phyloP scores from a whole-genome alignment of 2,329 filamentous ascomycete species.

The Mycosphaerella arachidis region DNA sequence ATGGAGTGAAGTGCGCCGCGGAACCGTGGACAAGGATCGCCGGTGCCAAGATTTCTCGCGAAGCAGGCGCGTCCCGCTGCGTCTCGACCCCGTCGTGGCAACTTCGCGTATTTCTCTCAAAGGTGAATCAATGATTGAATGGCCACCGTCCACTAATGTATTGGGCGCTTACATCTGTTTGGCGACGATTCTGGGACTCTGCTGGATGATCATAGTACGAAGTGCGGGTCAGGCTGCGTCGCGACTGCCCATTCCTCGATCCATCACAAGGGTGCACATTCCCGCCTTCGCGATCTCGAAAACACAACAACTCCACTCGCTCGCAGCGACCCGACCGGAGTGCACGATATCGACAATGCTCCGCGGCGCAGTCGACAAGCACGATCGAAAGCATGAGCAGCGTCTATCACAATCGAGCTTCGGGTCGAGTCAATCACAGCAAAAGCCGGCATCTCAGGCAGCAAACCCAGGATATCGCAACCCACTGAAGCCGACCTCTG shows the following conservation, averaged over 20 bases:
- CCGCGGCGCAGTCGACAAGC: constrained; percentile 37
- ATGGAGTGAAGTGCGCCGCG: neutral
- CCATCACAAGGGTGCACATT: constrained; percentile 11
- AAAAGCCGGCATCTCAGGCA: constrained; percentile 38
- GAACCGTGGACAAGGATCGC: no score
- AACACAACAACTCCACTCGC: constrained; percentile 9
- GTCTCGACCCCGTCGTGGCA: neutral
- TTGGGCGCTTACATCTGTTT: constrained; percentile 10
- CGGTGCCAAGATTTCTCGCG: no score
- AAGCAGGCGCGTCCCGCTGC: no score
- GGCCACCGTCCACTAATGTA: neutral
- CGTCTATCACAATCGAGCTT: constrained; percentile 50
- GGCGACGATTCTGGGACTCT: constrained; percentile 20
- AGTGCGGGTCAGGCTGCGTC: constrained; percentile 24
- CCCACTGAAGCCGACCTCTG: constrained; percentile 30
- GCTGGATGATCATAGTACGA: constrained; percentile 29
- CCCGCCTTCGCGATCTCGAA: constrained; percentile 14
- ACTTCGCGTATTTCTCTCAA: neutral
- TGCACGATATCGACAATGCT: constrained; percentile 34
- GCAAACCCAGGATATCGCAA: constrained; percentile 30
- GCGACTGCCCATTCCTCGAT: constrained; percentile 21
- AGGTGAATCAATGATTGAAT: neutral
- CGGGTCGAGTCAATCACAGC: constrained; percentile 53
- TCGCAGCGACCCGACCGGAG: constrained; percentile 8
- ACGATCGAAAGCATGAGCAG: constrained; percentile 34